Base-by-base conservation (phyloP, 148 eudicot genomes). In the Rhododendron ferrugineum region DNA sequence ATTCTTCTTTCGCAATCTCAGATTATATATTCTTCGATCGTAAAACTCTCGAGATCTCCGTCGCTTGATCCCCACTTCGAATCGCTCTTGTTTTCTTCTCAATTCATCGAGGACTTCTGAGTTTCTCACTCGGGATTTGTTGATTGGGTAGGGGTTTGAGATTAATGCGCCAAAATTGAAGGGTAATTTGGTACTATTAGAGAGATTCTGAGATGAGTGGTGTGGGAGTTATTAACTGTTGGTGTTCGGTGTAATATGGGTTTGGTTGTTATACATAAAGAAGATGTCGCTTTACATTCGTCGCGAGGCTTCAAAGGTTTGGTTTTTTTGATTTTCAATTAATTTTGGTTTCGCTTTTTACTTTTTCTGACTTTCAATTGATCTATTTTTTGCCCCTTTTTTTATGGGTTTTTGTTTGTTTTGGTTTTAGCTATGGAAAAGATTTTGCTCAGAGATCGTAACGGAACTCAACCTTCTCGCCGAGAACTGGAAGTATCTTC, bases 251-350 rank as follows among this genome's bases (percentile, higher is more conserved):
- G 92, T 90, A 88, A 88, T 89, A 93, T 92, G 93, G 94, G 87
- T 86, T 85, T 96, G 86, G 87, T 60, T 83, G 44, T 5, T n/a
- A 85, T 42, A 80, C 54, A 46, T 6, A 44, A 84, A 78, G 84
- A 93, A 86, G 64, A 96, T 94, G 99, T 95, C 99, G 91, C 87
- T 95, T 91, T 96, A 95, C 92, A 92, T 96, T 85, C 90, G 99
- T 91, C 98, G 98, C 91, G 98, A 95, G 92, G 92, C 98, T 91
- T 96, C 98, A 13, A 96, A 96, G 99, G 99, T 96, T 82, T 78
- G 76, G 7, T 47, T 82, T 40, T 84, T 66, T 11, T 5, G 44
- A 40, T 40, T 46, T 36, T 52, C n/a, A 34, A 22, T 44, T 37
- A 14, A 52, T 80, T 80, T 54, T 11, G n/a, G 44, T 40, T 16